phyloP scores from a whole-genome alignment of 148 eudicot genomes.

The Bassia scoparia region DNA sequence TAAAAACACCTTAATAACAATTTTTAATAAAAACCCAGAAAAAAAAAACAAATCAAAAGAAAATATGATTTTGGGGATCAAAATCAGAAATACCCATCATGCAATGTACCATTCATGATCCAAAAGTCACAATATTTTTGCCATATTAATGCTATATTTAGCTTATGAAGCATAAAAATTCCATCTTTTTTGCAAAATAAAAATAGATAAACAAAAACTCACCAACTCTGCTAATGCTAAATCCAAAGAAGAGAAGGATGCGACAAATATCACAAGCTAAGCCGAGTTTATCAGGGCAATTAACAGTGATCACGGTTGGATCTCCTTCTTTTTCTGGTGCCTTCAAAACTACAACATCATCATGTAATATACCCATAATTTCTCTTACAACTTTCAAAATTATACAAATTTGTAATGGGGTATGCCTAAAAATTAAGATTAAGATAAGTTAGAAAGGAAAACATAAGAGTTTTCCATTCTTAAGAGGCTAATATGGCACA shows the following conservation, averaged over 20 bases:
- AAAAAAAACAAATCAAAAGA: not conserved
- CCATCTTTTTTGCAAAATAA: not conserved
- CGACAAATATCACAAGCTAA: conserved; percentile 82
- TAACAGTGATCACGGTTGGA: conserved; percentile 69
- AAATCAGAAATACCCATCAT: not conserved
- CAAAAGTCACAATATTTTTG: not conserved
- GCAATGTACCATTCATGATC: not conserved
- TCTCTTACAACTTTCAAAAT: conserved; percentile 10
- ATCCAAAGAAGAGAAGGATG: conserved; percentile 66
- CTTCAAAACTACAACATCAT: conserved; percentile 64
- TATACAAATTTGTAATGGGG: not conserved
- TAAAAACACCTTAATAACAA: not conserved
- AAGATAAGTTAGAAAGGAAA: conserved; percentile 2
- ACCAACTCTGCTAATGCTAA: conserved; percentile 67
- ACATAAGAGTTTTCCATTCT: conserved; percentile 1
- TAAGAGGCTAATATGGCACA: not conserved
- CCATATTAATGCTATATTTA: not conserved
- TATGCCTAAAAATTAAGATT: not conserved
- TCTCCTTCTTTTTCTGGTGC: conserved; percentile 65
- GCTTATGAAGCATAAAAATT: not conserved
- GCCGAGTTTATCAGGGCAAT: conserved; percentile 95
- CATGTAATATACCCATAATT: conserved; percentile 60
- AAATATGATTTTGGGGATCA: not conserved
- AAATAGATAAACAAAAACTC: not conserved
- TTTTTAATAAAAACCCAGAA: not conserved